phyloP scores from a whole-genome alignment of 2,329 filamentous ascomycete species.

The Cladosporium sp. region DNA sequence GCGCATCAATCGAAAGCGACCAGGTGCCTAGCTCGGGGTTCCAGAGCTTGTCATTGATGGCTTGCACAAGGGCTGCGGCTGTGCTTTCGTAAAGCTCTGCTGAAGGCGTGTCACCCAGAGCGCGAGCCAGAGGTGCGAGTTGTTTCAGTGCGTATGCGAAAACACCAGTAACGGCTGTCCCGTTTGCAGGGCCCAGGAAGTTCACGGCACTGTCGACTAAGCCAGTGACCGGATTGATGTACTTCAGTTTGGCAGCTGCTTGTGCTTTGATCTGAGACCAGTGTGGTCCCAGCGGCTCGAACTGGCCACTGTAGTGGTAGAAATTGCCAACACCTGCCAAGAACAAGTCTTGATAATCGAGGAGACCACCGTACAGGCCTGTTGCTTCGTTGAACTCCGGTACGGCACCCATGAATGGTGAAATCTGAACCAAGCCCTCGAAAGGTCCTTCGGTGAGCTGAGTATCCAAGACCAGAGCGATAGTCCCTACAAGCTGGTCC shows the following conservation, averaged over 20 bases:
- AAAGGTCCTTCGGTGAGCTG: conserved; percentile 22
- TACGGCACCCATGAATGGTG: conserved; percentile 21
- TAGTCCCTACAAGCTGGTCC: conserved; percentile 39
- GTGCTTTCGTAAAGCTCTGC: conserved; percentile 28
- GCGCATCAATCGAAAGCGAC: conserved; percentile 30
- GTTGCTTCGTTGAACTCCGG: conserved; percentile 20
- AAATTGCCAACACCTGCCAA: conserved; percentile 33
- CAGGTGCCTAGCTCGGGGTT: conserved; percentile 36
- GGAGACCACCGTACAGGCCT: conserved; percentile 22
- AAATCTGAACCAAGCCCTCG: conserved; percentile 23
- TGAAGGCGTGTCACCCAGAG: conserved; percentile 33
- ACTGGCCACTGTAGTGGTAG: conserved; percentile 30
- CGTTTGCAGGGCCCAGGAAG: conserved; percentile 37
- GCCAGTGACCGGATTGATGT: conserved; percentile 32
- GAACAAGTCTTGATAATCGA: conserved; percentile 38
- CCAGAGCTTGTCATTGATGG: conserved; percentile 39
- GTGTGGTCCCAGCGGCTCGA: conserved; percentile 22
- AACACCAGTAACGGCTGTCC: conserved; percentile 31
- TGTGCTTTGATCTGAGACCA: conserved; percentile 33
- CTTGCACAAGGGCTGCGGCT: conserved; percentile 27
- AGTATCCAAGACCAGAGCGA: conserved; percentile 36
- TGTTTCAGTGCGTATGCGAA: conserved; percentile 32
- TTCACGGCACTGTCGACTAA: conserved; percentile 26
- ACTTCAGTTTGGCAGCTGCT: conserved; percentile 25
- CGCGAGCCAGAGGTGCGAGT: conserved; percentile 34